phyloP scores from a whole-genome alignment of 2,329 filamentous ascomycete genomes.

The Penicillium sp. region DNA sequence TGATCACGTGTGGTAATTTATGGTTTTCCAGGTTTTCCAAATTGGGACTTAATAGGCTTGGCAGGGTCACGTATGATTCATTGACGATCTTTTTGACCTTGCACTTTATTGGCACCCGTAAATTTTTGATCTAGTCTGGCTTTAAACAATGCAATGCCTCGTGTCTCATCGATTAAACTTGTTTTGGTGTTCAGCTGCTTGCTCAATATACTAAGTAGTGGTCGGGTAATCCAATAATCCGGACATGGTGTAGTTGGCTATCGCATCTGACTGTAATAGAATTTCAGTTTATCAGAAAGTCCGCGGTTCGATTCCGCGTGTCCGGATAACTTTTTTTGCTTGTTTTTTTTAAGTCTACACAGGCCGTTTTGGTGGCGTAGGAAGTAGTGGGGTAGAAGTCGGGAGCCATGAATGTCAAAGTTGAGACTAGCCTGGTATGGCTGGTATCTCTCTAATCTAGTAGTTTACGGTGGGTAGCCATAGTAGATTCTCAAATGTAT shows the following conservation, averaged over 20 bases:
- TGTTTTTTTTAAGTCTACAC: too few relatives aligned
- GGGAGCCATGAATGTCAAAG: too few relatives aligned
- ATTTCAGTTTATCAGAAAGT: constrained; percentile 3
- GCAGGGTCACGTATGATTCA: background rate
- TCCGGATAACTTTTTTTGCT: constrained; percentile 40
- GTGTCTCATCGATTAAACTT: background rate
- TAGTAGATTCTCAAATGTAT: too few relatives aligned
- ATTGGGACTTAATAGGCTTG: background rate
- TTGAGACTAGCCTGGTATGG: too few relatives aligned
- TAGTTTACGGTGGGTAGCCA: too few relatives aligned
- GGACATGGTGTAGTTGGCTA: constrained; percentile 3
- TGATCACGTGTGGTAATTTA: background rate
- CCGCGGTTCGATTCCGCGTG: constrained; percentile 5
- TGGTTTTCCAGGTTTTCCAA: background rate
- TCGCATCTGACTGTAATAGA: constrained; percentile 4
- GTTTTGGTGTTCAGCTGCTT: background rate
- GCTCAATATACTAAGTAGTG: too few relatives aligned
- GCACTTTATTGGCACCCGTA: fast-evolving
- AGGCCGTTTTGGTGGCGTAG: too few relatives aligned
- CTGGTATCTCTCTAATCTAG: too few relatives aligned
- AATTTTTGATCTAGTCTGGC: background rate
- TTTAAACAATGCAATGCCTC: background rate
- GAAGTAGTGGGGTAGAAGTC: too few relatives aligned
- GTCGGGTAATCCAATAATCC: background rate
- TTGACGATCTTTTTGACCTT: background rate